A percentile compares a stretch with the other conserved stretches of the same genome.
Conservation (phyloP, 768 basidiomycete species). For the Solioccasus polychromus region DNA sequence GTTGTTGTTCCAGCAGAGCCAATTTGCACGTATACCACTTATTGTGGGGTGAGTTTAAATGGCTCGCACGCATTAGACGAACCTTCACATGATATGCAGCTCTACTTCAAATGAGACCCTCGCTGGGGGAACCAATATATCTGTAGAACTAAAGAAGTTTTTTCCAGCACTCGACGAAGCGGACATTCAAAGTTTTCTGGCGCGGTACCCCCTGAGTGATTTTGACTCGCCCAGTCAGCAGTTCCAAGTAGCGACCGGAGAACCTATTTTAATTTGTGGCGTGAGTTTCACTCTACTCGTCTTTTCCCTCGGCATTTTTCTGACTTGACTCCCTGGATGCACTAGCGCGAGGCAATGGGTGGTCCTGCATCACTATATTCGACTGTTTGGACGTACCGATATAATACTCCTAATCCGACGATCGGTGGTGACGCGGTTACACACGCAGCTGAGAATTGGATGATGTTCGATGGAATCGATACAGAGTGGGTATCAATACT, state of each 20-base stretch:
- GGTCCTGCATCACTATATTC: slow-evolving; percentile 34
- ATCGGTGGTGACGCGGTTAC: slow-evolving; percentile 32
- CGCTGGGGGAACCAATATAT: slow-evolving; percentile 36
- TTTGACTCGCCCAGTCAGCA: slow-evolving; percentile 43
- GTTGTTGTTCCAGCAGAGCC: slow-evolving; percentile 40
- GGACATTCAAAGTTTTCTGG: slow-evolving; percentile 38
- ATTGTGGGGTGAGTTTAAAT: slow-evolving; percentile 50
- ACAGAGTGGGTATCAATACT: slow-evolving; percentile 50
- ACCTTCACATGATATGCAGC: slow-evolving; percentile 23
- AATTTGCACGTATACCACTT: slow-evolving; percentile 50
- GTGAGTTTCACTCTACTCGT: slow-evolving; percentile 33
- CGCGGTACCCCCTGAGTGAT: slow-evolving; percentile 41
- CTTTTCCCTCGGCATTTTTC: neutral
- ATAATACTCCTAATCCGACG: slow-evolving; percentile 49
- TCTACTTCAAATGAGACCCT: slow-evolving; percentile 62
- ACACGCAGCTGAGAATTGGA: slow-evolving; percentile 65
- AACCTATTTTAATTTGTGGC: slow-evolving; percentile 49
- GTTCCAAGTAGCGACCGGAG: slow-evolving; percentile 47
- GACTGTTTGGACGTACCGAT: slow-evolving; percentile 47
- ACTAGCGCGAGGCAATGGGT: slow-evolving; percentile 48
- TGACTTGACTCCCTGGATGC: slow-evolving; percentile 2
- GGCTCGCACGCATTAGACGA: neutral
- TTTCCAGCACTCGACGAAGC: slow-evolving; percentile 44
- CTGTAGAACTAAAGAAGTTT: slow-evolving; percentile 35
- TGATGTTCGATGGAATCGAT: slow-evolving; percentile 61